Conservation (phyloP, 768 basidiomycete species). For the Suillus discolor region DNA sequence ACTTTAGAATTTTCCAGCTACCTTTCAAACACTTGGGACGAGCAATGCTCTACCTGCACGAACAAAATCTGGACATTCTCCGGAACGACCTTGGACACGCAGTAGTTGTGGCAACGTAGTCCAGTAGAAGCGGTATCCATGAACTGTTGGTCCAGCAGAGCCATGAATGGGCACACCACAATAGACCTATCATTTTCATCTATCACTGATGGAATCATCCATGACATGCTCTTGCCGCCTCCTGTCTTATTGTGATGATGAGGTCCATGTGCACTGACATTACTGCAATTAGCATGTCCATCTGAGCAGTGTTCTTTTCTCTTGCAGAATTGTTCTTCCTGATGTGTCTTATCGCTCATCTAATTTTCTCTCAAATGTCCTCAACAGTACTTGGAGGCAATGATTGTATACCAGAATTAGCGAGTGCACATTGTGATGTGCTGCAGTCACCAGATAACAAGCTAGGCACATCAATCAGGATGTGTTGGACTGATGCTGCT, state of each 20-base stretch:
- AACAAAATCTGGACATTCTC: neutral
- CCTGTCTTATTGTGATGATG: neutral
- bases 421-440: accelerated
- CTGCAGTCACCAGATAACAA: too few relatives aligned
- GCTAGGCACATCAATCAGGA: too few relatives aligned
- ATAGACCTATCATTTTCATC: neutral
- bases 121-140: neutral
- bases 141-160: neutral
- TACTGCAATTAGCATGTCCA: neutral
- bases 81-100: neutral
- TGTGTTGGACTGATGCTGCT: too few relatives aligned
- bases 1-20: neutral
- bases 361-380: neutral
- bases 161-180: neutral
- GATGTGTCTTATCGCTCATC: neutral
- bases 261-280: neutral
- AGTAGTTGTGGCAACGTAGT: conserved; percentile 1
- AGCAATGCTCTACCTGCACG: neutral
- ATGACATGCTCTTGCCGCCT: neutral
- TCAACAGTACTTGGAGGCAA: neutral
- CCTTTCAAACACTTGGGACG: neutral
- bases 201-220: neutral
- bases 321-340: neutral
- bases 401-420: neutral
- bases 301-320: neutral